Evolutionary conservation across 1,284 basidiomycete genomes (phyloP), one percentile per base, ranked within the genome.

Genomic region (Ganoderma resinaceum): DNA sequence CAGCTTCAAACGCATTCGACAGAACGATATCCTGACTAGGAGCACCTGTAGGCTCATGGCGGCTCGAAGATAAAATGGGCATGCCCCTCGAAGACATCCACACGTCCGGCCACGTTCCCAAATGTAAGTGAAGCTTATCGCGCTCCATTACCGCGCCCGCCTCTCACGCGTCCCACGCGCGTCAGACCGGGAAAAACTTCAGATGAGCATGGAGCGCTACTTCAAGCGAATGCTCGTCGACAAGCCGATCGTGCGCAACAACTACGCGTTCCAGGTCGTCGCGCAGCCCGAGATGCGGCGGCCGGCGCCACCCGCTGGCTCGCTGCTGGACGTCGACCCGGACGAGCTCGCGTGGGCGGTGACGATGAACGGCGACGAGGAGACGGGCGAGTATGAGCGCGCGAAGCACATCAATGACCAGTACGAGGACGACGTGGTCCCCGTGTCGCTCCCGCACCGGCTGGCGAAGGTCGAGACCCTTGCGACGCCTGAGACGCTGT

Each of bases 31-130:
- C n/a, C 18, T 60, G 23, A 60, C 14, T 8, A 26, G 35, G 16
- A 26, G 26, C 23, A 2, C 16, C 23, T n/a, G 20, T 20, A 92
- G 92, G 93, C 9, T 90, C 87, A 72, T 95, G 94, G 94, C 83
- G 93, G 29, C 83, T 95, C 78, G 76, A 85, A 67, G 93, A 94
- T 79, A 94, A 95, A 80, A 86, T 94, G 66, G 93, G 92, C 11
- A 80, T 89, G 75, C 83, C 89, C 5, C 79, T 95, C 26, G 89
- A 93, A 57, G 87, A 93, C 66, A 93, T 95, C 61, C 93, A 95
- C 76, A 80, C 82, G 59, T 82, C 82, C 62, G 91, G 92, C 5
- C 79, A 89, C 64, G 92, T 94, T 18, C 91, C 91, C 43, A 87
- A 88, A 79, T 94, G 91, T 91, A 77, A 77, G 89, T 79, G 58